Evolutionary conservation across 1,284 basidiomycete species (phyloP), one percentile per base, ranked within the genome.

Genomic region (Porogramme epimiltina): DNA sequence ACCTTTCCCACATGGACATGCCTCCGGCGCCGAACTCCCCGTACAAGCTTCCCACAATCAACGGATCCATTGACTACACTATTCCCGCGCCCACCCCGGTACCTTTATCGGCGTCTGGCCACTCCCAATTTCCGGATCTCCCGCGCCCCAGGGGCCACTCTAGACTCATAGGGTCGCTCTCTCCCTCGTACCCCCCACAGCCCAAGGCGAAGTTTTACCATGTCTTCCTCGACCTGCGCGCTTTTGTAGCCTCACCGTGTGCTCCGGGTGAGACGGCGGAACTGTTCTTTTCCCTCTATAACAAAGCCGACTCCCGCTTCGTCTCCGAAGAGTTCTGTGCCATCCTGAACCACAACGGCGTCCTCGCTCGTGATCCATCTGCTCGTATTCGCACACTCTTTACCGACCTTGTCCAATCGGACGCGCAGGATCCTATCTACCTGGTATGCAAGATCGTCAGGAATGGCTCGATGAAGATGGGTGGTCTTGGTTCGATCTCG

Each of bases 271-370:
- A 98, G 70, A 90, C 90, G 0, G 90, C 87, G 4, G 95, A 99
- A 67, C 83, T 99, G 4, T 95, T 89, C 70, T 97, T 98, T 72
- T 94, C 93, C 2, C 79, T 99, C 4, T 98, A 93, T 79, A 91
- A 89, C 70, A 89, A 91, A 63, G 80, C 83, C 43, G 89, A 92
- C 47, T 79, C 79, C 6, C 86, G 91, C 37, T 98, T 97, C 69
- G 82, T 98, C 41, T 96, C 94, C 0, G 96, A 99, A 70, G 96
- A 98, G 20, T 97, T 90, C 66, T 95, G 91, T 64, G 86, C 87
- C 18, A 75, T 96, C 34, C 80, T 98, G 24, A 95, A 96, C 68
- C 92, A 95, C 71, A 91, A 95, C 54, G 95, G 95, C 9, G 89
- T 90, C 22, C 82, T 92, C 10, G 85, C 89, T 5, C 82, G 89